Evolutionary conservation across 768 basidiomycete genomes (phyloP).

Genomic region (Termitomyces sp.): DNA sequence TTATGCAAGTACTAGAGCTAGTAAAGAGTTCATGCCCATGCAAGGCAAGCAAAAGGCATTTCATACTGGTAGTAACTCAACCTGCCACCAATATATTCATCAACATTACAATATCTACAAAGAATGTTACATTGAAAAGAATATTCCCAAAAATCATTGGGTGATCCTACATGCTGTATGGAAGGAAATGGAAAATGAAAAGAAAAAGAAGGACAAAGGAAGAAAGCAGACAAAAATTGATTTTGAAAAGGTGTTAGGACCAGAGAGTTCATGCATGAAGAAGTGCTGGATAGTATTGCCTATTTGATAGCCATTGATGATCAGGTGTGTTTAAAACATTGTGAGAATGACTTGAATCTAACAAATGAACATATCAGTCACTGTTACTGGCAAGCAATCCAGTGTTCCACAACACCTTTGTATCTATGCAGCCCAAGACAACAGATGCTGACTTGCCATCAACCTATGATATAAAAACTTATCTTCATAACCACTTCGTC

Average conservation of each 20-base stretch:
- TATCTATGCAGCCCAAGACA: slow-evolving; percentile 9
- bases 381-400: slow-evolving; percentile 7
- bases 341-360: neutral
- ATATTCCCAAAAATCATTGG: neutral
- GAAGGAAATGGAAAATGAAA: neutral
- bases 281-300: slow-evolving; percentile 3
- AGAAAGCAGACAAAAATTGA: neutral
- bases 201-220: neutral
- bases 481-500: slow-evolving; percentile 17
- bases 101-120: slow-evolving; percentile 14
- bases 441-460: slow-evolving; percentile 3
- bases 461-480: slow-evolving; percentile 9
- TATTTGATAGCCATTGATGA: slow-evolving; percentile 13
- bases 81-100: slow-evolving; percentile 9
- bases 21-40: neutral
- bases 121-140: neutral
- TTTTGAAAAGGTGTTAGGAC: neutral
- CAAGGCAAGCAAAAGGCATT: slow-evolving; percentile 7
- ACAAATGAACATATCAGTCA: neutral
- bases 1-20: neutral
- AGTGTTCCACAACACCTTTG: slow-evolving; percentile 6
- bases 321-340: slow-evolving; percentile 5
- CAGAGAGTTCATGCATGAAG: slow-evolving; percentile 10
- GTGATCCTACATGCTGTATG: neutral
- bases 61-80: slow-evolving; percentile 11